Evolutionary conservation across 805 yeast genomes (phyloP).

Genomic region (Myxozyma geophila): DNA sequence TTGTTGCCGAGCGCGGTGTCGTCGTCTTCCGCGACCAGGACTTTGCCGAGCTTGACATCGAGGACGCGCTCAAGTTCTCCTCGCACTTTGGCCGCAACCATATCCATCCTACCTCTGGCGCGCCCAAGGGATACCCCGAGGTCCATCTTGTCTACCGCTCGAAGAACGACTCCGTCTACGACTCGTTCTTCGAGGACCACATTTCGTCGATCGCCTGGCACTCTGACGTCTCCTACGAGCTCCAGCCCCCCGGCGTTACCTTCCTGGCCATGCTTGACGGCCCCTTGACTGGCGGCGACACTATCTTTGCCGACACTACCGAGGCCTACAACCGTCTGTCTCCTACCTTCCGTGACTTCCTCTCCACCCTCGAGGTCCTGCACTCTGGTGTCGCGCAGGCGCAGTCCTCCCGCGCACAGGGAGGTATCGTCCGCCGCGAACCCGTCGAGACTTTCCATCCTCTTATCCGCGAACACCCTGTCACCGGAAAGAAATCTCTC

Average conservation of each 20-base stretch:
- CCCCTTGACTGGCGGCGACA: slow-evolving; percentile 74
- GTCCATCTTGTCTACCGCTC: slow-evolving; percentile 65
- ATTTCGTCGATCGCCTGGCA: slow-evolving; percentile 57
- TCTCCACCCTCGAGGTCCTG: slow-evolving; percentile 65
- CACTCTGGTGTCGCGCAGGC: slow-evolving; percentile 66
- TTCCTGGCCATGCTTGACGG: slow-evolving; percentile 66
- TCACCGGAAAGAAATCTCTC: slow-evolving; percentile 53
- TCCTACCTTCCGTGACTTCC: slow-evolving; percentile 61
- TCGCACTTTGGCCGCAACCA: slow-evolving; percentile 71
- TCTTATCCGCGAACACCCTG: slow-evolving; percentile 56
- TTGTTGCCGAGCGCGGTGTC: slow-evolving; percentile 74
- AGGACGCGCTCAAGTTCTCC: slow-evolving; percentile 54
- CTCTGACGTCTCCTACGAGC: slow-evolving; percentile 74
- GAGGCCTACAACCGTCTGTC: slow-evolving; percentile 76
- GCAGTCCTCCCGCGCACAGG: slow-evolving; percentile 45
- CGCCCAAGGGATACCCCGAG: slow-evolving; percentile 62
- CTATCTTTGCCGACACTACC: slow-evolving; percentile 70
- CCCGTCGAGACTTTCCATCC: slow-evolving; percentile 56
- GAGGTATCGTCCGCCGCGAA: slow-evolving; percentile 55
- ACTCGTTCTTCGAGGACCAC: slow-evolving; percentile 37
- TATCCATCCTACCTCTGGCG: slow-evolving; percentile 75
- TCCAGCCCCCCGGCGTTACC: slow-evolving; percentile 73
- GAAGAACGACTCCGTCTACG: slow-evolving; percentile 45
- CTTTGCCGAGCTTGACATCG: slow-evolving; percentile 51
- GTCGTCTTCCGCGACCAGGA: slow-evolving; percentile 75